These are phyloP conservation scores for Neocucurbitaria cava DNA, from an alignment of 2,329 filamentous ascomycete species.

Conservation along the genomic window DNA sequence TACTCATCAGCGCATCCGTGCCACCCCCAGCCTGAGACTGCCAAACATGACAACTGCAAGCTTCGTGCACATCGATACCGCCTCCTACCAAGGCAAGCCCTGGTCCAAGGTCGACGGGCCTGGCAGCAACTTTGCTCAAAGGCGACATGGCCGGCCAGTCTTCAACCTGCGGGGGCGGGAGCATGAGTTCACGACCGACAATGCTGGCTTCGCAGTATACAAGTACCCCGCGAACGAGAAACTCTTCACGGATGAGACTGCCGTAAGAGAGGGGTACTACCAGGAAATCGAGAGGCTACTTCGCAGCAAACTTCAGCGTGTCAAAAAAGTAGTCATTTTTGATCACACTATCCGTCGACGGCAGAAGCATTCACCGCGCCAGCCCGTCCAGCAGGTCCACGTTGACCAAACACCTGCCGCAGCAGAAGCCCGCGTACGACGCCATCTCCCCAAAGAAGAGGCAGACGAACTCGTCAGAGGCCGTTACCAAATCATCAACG, in stretches of 20 bases:
- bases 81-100: constrained; percentile 60
- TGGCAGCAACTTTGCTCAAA: constrained; percentile 60
- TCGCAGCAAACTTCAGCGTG: constrained; percentile 59
- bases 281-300: constrained; percentile 66
- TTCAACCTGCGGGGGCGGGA: constrained; percentile 62
- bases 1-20: background rate
- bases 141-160: constrained; percentile 57
- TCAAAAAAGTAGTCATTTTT: constrained; percentile 71
- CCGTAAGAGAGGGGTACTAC: constrained; percentile 66
- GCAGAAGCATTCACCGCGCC: constrained; percentile 62
- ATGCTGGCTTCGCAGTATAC: constrained; percentile 65
- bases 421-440: constrained; percentile 66
- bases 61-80: constrained; percentile 68
- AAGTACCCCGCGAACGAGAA: constrained; percentile 61
- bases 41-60: constrained; percentile 62
- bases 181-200: constrained; percentile 60
- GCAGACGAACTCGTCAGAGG: constrained; percentile 63
- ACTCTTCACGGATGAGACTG: constrained; percentile 62
- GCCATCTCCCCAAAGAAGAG: constrained; percentile 64
- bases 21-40: background rate
- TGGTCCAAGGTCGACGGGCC: constrained; percentile 71
- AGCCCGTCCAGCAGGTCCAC: constrained; percentile 73
- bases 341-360: constrained; percentile 73
- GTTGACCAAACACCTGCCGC: constrained; percentile 74
- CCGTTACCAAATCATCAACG: constrained; percentile 73